Evolutionary conservation across 129 eudicot species (phyloP), one percentile per base, ranked within the genome.

Genomic region (Apium graveolens): DNA sequence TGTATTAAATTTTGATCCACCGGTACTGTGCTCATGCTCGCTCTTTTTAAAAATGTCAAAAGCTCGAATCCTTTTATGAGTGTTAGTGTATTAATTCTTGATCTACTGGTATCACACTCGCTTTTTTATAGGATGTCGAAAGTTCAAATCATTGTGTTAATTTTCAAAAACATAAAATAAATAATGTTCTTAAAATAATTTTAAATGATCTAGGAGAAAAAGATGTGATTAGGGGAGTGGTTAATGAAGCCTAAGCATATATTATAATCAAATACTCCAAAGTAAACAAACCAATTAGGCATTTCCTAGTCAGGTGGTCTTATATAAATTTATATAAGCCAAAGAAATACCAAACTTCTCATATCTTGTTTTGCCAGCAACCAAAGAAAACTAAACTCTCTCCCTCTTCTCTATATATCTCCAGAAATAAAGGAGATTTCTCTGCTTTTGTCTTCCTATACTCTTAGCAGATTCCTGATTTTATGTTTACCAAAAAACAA

Each of bases 271-370:
- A 51, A 60, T 55, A 73, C n/a, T 37, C 63, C 42, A 35, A 14
- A 27, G 11, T 73, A 32, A 81, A 49, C 38, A 46, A 46, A 69
- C 29, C 68, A 62, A 31, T 38, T 17, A 20, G 80, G 77, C 48
- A 70, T 77, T 77, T 73, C 80, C 63, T 55, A 43, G 29, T 62
- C 60, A 79, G 42, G n/a, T 70, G 80, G 82, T 85, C 73, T 66
- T 72, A 72, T 82, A 82, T 85, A 82, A 62, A 85, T 79, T 34
- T 51, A 70, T 69, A 81, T 57, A 85, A 81, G 85, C 88, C 81
- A 82, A 85, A 82, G 70, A 76, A 85, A 62, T 78, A 85, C 81
- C 66, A 76, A 76, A 75, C 26, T 29, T 76, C 43, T 37, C 45
- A 20, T 20, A 72, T 43, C 70, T 48, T 76, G 79, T 62, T 74